Conservation (phyloP, 176 grass and related monocot genomes). For the Ampelocalamus luodianensis region DNA sequence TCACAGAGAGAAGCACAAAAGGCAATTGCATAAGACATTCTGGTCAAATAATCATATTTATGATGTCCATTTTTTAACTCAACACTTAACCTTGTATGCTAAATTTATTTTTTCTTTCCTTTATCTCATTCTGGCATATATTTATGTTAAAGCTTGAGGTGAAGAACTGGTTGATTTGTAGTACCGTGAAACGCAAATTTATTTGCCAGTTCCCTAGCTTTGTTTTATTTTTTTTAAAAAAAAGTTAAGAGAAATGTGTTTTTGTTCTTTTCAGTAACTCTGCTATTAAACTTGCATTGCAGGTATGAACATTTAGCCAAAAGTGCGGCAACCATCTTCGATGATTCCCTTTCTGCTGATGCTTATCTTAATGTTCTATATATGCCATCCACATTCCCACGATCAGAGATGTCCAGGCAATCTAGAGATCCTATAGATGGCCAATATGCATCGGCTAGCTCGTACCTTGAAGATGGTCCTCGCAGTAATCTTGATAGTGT, state of each 20-base stretch:
- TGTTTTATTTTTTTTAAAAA: background rate
- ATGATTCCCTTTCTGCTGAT: constrained; percentile 99
- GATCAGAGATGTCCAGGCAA: constrained; percentile 75
- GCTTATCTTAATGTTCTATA: constrained; percentile 93
- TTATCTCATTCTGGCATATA: constrained; percentile 8
- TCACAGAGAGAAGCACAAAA: background rate
- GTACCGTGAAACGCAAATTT: constrained; percentile 1
- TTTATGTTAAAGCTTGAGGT: constrained; percentile 26
- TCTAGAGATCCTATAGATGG: constrained; percentile 58
- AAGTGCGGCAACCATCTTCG: constrained; percentile 85
- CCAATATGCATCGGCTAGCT: constrained; percentile 49
- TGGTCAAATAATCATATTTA: background rate
- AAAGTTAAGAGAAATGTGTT: constrained; percentile 5
- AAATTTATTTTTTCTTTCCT: background rate
- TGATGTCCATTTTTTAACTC: background rate
- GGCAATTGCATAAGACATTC: background rate
- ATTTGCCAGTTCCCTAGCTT: background rate
- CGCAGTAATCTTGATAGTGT: constrained; percentile 79
- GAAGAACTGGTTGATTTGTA: constrained; percentile 24
- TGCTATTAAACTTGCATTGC: constrained; percentile 42
- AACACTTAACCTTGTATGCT: constrained; percentile 26
- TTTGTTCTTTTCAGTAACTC: constrained; percentile 35
- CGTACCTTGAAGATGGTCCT: constrained; percentile 76
- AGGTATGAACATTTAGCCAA: constrained; percentile 96
- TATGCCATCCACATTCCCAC: constrained; percentile 93